These are phyloP conservation scores for Rubus idaeus DNA, from an alignment of 306 rosid species.

Conservation along the genomic window DNA sequence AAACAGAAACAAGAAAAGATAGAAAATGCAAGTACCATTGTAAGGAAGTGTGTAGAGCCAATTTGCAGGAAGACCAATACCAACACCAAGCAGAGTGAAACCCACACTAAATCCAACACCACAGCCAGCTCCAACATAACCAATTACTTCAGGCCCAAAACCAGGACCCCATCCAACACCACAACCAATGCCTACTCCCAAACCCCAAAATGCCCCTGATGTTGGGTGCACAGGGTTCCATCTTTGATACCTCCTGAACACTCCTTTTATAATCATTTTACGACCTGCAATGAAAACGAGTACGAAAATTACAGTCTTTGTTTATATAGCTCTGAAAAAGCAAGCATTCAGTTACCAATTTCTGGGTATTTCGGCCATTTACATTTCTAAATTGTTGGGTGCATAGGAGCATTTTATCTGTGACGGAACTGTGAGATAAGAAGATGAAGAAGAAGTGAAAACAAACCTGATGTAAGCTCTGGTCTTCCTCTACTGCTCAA, in stretches of 20 bases:
- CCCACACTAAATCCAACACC: conserved; percentile 92
- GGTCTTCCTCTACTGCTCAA: not conserved
- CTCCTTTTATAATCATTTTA: conserved; percentile 74
- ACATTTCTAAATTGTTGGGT: not conserved
- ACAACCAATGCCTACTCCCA: conserved; percentile 94
- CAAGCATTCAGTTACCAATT: not conserved
- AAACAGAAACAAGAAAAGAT: not conserved
- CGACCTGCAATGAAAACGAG: conserved; percentile 36
- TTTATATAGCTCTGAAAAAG: not conserved
- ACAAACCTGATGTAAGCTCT: conserved; percentile 1
- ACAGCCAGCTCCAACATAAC: conserved; percentile 95
- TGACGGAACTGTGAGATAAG: no score
- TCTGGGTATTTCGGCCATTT: not conserved
- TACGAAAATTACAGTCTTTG: not conserved
- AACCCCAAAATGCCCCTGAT: conserved; percentile 87
- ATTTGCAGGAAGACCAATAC: conserved; percentile 82
- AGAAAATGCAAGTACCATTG: conserved; percentile 42
- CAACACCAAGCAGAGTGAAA: conserved; percentile 71
- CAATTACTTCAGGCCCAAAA: conserved; percentile 92
- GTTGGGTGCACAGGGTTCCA: conserved; percentile 98
- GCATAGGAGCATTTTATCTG: no score
- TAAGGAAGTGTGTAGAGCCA: conserved; percentile 50
- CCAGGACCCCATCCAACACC: conserved; percentile 99
- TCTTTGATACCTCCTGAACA: conserved; percentile 62
- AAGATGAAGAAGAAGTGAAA: not conserved